A percentile compares a stretch with the other conserved stretches of the same genome.
phyloP scores from a whole-genome alignment of 495 filamentous ascomycete genomes.

The Tuber calosporum region DNA sequence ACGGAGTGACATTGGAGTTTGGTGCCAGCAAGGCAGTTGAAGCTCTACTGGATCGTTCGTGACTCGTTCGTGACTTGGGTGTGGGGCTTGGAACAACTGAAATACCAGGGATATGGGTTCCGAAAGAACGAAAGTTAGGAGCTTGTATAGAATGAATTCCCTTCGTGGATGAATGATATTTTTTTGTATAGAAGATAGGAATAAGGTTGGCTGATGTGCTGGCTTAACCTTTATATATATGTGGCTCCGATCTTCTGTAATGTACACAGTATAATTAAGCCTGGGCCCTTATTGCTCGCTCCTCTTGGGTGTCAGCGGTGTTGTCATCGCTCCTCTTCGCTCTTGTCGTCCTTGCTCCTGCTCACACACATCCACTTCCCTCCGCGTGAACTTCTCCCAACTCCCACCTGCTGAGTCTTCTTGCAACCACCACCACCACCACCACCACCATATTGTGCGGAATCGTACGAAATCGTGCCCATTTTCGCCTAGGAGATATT shows the following conservation, averaged over 20 bases:
- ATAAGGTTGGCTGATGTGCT: constrained; percentile 30
- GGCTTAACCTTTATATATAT: constrained; percentile 30
- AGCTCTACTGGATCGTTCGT: constrained; percentile 15
- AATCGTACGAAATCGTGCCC: not conserved
- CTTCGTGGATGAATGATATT: constrained; percentile 28
- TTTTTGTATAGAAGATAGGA: constrained; percentile 39
- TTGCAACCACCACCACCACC: constrained; percentile 16
- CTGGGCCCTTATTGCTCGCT: constrained; percentile 32
- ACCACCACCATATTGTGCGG: constrained; percentile 12
- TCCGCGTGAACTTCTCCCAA: constrained; percentile 31
- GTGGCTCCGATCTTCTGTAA: constrained; percentile 35
- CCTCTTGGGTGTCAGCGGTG: constrained; percentile 36
- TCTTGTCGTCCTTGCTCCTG: constrained; percentile 30
- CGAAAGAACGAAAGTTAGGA: constrained; percentile 12
- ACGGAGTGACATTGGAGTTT: not conserved
- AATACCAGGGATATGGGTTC: constrained; percentile 21
- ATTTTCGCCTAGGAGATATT: not conserved
- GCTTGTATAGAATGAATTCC: constrained; percentile 28
- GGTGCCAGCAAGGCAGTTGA: constrained; percentile 12
- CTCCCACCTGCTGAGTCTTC: not conserved
- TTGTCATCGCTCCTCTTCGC: constrained; percentile 35
- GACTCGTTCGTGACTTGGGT: constrained; percentile 4
- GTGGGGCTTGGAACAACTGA: constrained; percentile 13
- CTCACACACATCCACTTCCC: constrained; percentile 2
- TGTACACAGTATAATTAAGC: constrained; percentile 23